Evolutionary conservation across 75 land plant species (phyloP).

Genomic region (Pseudotsuga menziesii): DNA sequence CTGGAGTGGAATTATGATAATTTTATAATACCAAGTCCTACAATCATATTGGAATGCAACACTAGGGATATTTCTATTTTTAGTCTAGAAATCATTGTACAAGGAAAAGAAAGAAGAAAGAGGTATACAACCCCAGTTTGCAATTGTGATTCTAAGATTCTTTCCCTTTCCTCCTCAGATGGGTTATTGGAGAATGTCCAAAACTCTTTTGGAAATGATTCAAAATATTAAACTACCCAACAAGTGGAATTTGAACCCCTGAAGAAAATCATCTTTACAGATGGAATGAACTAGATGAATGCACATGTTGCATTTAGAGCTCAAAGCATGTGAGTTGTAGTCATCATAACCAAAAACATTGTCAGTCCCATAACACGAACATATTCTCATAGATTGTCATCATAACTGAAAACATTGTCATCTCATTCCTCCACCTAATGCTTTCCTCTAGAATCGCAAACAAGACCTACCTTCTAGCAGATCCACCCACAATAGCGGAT

Average conservation of each 20-base stretch:
- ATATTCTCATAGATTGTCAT: too few species aligned
- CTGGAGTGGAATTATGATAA: constrained; percentile 10
- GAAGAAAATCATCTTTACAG: constrained; percentile 12
- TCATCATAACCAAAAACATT: too few species aligned
- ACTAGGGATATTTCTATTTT: constrained; percentile 12
- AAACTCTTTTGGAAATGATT: not conserved
- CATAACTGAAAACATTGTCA: too few species aligned
- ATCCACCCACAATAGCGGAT: too few species aligned
- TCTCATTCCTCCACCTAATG: too few species aligned
- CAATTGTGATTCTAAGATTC: constrained; percentile 32
- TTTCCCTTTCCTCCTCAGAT: constrained; percentile 22
- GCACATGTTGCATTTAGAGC: too few species aligned
- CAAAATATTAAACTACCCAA: not conserved
- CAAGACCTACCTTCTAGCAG: too few species aligned
- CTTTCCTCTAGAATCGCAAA: too few species aligned
- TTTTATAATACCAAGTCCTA: constrained; percentile 56
- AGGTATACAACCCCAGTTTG: constrained; percentile 43
- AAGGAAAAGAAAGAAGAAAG: constrained; percentile 47
- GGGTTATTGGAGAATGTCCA: constrained; percentile 1
- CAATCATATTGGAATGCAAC: constrained; percentile 62
- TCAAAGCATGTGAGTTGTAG: too few species aligned
- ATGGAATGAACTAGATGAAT: too few species aligned
- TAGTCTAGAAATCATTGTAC: constrained; percentile 13
- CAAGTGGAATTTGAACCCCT: constrained; percentile 21
- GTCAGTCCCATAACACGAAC: too few species aligned